phyloP scores from a whole-genome alignment of 2,329 filamentous ascomycete genomes.

The Neonectria faginata region DNA sequence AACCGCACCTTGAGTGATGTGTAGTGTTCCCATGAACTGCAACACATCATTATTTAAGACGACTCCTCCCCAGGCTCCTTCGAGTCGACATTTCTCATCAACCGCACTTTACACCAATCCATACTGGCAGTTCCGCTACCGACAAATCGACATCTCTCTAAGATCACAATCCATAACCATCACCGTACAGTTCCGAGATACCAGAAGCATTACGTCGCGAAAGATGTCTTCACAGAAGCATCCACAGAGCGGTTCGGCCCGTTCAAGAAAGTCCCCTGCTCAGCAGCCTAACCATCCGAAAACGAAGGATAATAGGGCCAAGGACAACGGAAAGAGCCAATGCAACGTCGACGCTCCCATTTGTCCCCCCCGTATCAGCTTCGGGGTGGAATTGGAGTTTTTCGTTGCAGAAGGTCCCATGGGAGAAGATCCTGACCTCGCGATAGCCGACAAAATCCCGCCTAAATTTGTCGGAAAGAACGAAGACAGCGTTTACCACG shows the following conservation, averaged over 20 bases:
- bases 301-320: neutral
- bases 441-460: neutral
- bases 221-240: neutral
- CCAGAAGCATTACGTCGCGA: neutral
- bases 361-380: slow-evolving; percentile 34
- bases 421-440: neutral
- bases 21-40: neutral
- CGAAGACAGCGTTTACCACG: neutral
- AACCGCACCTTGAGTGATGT: neutral
- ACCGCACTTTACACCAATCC: neutral
- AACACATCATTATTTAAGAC: neutral
- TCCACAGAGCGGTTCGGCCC: too few species aligned
- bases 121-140: too few species aligned
- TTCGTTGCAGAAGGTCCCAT: slow-evolving; percentile 18
- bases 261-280: too few species aligned
- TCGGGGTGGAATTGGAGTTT: slow-evolving; percentile 40
- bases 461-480: neutral
- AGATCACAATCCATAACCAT: neutral
- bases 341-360: slow-evolving; percentile 4
- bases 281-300: neutral
- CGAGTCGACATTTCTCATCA: neutral
- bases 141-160: neutral
- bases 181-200: neutral
- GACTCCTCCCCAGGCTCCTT: neutral
- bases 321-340: neutral